Evolutionary conservation across 2,329 filamentous ascomycete species (phyloP), one percentile per base, ranked within the genome.

Genomic region (Juglanconis juglandina): DNA sequence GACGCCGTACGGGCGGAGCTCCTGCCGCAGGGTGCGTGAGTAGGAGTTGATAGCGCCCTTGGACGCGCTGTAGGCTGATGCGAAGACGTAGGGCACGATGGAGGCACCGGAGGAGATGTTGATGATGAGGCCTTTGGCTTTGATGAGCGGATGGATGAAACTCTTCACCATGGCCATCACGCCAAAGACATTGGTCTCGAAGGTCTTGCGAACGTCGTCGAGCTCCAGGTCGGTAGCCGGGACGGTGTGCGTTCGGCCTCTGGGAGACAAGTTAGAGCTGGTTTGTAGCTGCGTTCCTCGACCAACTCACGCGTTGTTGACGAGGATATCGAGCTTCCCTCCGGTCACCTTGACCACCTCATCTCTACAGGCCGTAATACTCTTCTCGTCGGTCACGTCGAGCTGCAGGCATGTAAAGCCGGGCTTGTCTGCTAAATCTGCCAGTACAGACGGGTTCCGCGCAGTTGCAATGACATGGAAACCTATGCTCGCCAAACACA

Each of bases 381-480:
- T 85, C 32, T 77, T 74, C 17, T 72, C 67, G 24, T 77, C 74
- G 34, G 82, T 85, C 35, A 86, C 83, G 59, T 86, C 83, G 10
- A 86, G 77, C 37, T 74, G 67, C 8, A 86, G 64, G 14, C 77
- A 75, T 59, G 76, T 80, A 70, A 85, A 79, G 60, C 81, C 62
- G 13, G 61, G 58, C 59, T 76, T 63, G 6, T 70, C 73, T 3
- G 72, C 74, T 39, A 86, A 71, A 1, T 77, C 76, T 42, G 71
- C 66, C 58, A 85, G 73, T 11, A 83, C 77, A 44, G 79, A 75
- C 0, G 73, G 70, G 17, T 79, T 77, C 44, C 84, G 81, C 13
- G 82, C 82, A 1, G 83, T 83, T 0, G 82, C 82, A 61, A 86
- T 83, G 66, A 85, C 83, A 64, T 82, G 79, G 37, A 81, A 70